Conservation (phyloP, 2,329 filamentous ascomycete genomes). For the Cordyceps pruinosa region DNA sequence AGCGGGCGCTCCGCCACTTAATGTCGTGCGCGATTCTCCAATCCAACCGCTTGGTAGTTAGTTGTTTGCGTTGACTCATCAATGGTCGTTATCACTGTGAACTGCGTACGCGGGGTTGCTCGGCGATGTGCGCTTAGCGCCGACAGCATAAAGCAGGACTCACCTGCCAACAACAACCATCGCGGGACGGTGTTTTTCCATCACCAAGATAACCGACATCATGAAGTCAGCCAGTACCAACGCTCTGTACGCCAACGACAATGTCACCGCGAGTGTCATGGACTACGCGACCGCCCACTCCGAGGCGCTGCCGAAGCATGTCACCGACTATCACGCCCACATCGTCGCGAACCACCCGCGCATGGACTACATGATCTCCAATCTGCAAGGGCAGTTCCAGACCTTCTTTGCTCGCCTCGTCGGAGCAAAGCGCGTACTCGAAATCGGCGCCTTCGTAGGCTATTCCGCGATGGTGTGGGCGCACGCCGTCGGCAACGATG, state of each 20-base stretch:
- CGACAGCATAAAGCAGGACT: background rate
- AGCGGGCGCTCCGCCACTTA: background rate
- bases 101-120: background rate
- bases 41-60: no score
- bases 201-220: conserved; percentile 9
- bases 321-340: conserved; percentile 32
- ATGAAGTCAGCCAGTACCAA: conserved; percentile 34
- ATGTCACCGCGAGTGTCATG: conserved; percentile 34
- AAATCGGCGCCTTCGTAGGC: conserved; percentile 36
- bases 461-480: conserved; percentile 36
- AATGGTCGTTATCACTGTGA: background rate
- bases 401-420: conserved; percentile 30
- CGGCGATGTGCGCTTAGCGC: conserved; percentile 3
- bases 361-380: conserved; percentile 29
- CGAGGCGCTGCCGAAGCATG: conserved; percentile 33
- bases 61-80: background rate
- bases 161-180: background rate
- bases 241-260: conserved; percentile 35
- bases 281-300: conserved; percentile 38
- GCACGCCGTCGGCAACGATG: conserved; percentile 31
- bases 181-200: background rate
- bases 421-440: conserved; percentile 34
- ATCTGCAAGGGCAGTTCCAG: conserved; percentile 26
- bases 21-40: background rate
- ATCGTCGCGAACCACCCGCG: conserved; percentile 18